Percentiles rank a stretch among this genome's conserved stretches.
These are phyloP conservation scores for Nitzschia palea DNA, from an alignment of 108 stramenopile species.

Conservation along the genomic window DNA sequence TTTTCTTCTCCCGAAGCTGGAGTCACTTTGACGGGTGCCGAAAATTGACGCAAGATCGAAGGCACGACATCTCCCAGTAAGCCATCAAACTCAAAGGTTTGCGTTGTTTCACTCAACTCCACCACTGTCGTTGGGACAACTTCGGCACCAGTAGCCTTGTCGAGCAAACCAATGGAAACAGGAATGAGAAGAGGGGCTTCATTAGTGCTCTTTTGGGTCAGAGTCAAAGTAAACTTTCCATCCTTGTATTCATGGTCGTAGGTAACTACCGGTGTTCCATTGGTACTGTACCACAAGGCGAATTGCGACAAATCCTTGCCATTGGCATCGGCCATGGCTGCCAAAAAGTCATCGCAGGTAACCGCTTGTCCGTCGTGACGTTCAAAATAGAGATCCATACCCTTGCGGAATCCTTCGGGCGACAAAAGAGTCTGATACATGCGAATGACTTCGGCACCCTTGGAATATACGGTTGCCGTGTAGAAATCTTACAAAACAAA, in stretches of 20 bases:
- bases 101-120: constrained; percentile 77
- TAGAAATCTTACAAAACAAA: constrained; percentile 54
- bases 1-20: constrained; percentile 51
- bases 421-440: constrained; percentile 94
- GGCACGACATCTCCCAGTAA: constrained; percentile 79
- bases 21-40: constrained; percentile 93
- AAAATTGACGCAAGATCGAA: constrained; percentile 89
- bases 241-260: constrained; percentile 47
- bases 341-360: constrained; percentile 95
- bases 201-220: constrained; percentile 56
- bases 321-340: constrained; percentile 97
- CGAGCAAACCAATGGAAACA: constrained; percentile 88
- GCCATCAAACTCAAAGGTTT: constrained; percentile 84
- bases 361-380: constrained; percentile 96
- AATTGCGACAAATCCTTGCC: constrained; percentile 80
- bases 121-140: constrained; percentile 79
- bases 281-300: constrained; percentile 90
- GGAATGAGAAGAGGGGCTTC: constrained; percentile 91
- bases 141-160: constrained; percentile 76
- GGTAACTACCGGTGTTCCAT: constrained; percentile 91
- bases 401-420: constrained; percentile 93
- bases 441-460: constrained; percentile 94
- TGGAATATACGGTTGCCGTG: constrained; percentile 88
- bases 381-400: constrained; percentile 94
- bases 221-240: constrained; percentile 64